Evolutionary conservation across 2,329 filamentous ascomycete genomes (phyloP), one percentile per base, ranked within the genome.

Genomic region (Cytospora leucostoma): DNA sequence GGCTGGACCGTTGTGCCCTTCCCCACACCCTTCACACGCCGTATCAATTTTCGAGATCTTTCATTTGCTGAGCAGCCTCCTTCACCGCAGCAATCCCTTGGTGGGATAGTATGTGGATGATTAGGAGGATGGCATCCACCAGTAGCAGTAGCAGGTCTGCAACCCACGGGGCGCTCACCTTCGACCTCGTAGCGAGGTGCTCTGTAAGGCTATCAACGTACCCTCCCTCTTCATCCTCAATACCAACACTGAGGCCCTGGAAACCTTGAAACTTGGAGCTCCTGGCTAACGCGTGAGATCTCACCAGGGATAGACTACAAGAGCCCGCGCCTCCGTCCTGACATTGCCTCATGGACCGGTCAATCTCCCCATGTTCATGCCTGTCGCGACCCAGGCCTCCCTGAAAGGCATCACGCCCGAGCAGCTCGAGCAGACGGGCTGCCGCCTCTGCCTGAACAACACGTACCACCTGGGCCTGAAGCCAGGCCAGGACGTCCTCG

Each of bases 391-490:
- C 0, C 95, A 99, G 77, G 95, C 92, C 1, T 97, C 94, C 0
- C 82, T 99, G 47, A 99, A 99, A 74, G 95, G 95, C 51, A 79
- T 99, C 62, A 98, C 95, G 0, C 93, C 94, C 1, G 89, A 94
- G 68, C 95, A 99, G 73, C 82, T 99, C 2, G 93, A 95, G 71
- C 88, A 92, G 60, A 96, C 93, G 0, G 88, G 91, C 51, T 99
- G 96, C 72, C 87, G 91, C 64, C 79, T 99, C 50, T 99, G 95
- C 75, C 80, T 99, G 68, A 99, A 99, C 79, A 99, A 99, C 77
- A 99, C 95, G 13, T 99, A 99, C 73, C 95, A 99, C 75, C 80
- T 99, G 65, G 95, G 95, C 11, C 80, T 99, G 61, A 98, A 97
- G 77, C 95, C 95, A 0, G 96, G 95, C 1, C 93, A 98, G 74